These are phyloP conservation scores for Aspergillus latus DNA, from an alignment of 2,329 filamentous ascomycete genomes.

Conservation along the genomic window DNA sequence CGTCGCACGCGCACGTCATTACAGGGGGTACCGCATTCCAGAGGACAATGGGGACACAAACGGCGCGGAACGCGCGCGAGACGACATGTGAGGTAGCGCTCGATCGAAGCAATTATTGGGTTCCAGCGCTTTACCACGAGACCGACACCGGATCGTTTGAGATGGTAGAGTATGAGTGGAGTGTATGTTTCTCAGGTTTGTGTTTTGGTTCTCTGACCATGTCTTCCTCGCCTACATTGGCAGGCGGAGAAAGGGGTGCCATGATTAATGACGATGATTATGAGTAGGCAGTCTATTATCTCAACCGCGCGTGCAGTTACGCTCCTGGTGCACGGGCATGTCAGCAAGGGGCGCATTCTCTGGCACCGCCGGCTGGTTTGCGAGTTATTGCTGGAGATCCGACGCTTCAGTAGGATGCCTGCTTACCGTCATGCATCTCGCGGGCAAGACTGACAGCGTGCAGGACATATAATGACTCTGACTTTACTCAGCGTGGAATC, in stretches of 20 bases:
- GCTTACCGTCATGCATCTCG: background rate
- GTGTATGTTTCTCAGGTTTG: constrained; percentile 12
- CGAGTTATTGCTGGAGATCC: constrained; percentile 25
- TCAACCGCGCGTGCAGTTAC: constrained; percentile 25
- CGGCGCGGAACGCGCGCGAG: constrained; percentile 43
- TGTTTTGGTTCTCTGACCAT: background rate
- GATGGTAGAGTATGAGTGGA: constrained; percentile 20
- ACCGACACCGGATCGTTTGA: constrained; percentile 18
- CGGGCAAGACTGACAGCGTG: background rate
- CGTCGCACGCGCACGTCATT: constrained; percentile 67
- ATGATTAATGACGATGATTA: constrained; percentile 1
- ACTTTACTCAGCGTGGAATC: constrained; percentile 48
- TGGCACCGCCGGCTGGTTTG: constrained; percentile 26
- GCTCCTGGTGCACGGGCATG: constrained; percentile 16
- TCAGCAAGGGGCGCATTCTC: constrained; percentile 5
- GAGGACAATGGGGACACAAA: constrained; percentile 59
- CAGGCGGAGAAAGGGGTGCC: background rate
- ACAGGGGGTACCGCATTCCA: constrained; percentile 70
- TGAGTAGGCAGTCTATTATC: constrained; percentile 22
- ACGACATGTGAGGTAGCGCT: constrained; percentile 64
- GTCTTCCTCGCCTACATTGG: background rate
- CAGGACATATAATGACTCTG: constrained; percentile 22
- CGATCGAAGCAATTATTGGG: constrained; percentile 77
- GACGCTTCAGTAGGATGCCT: constrained; percentile 16
- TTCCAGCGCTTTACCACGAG: constrained; percentile 66